Evolutionary conservation across 371 early-diverging fungal species (phyloP).

Genomic region (Entomophthora muscae): DNA sequence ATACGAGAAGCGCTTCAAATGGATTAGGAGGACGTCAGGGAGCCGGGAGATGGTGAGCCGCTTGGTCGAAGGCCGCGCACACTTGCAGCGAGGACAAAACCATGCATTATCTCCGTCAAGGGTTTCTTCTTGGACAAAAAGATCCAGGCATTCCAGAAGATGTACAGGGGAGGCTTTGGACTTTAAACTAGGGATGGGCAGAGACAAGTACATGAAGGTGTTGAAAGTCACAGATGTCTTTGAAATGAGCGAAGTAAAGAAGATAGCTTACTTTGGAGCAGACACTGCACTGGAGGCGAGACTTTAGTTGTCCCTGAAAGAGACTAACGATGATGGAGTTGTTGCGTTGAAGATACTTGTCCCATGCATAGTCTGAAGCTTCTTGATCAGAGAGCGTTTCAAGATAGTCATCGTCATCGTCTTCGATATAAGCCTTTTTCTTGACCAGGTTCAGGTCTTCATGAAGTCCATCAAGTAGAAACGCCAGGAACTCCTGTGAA

Average conservation of each 20-base stretch:
- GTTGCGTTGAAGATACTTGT: constrained; percentile 50
- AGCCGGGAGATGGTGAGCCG: constrained; percentile 53
- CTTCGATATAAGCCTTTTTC: constrained; percentile 13
- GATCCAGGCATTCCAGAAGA: constrained; percentile 65
- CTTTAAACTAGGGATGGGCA: constrained; percentile 82
- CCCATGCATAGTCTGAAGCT: constrained; percentile 57
- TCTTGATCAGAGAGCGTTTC: constrained; percentile 25
- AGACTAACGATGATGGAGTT: constrained; percentile 77
- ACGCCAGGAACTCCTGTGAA: constrained; percentile 54
- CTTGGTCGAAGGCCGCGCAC: constrained; percentile 52
- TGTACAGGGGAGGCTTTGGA: constrained; percentile 15
- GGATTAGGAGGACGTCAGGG: constrained; percentile 76
- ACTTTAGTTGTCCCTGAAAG: constrained; percentile 77
- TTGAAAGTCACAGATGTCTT: constrained; percentile 82
- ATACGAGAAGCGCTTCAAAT: constrained; percentile 84
- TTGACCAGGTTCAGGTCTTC: constrained; percentile 39
- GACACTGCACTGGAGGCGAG: constrained; percentile 55
- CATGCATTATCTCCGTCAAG: constrained; percentile 83
- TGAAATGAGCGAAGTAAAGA: too few species aligned
- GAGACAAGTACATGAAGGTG: constrained; percentile 76
- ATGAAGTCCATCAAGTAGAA: constrained; percentile 52
- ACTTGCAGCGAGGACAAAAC: constrained; percentile 74
- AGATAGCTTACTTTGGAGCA: constrained; percentile 70
- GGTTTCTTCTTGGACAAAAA: constrained; percentile 65
- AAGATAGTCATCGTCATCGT: constrained; percentile 20